Base-by-base conservation (phyloP, 768 basidiomycete genomes). In the Trichaptum fuscoviolaceum region DNA sequence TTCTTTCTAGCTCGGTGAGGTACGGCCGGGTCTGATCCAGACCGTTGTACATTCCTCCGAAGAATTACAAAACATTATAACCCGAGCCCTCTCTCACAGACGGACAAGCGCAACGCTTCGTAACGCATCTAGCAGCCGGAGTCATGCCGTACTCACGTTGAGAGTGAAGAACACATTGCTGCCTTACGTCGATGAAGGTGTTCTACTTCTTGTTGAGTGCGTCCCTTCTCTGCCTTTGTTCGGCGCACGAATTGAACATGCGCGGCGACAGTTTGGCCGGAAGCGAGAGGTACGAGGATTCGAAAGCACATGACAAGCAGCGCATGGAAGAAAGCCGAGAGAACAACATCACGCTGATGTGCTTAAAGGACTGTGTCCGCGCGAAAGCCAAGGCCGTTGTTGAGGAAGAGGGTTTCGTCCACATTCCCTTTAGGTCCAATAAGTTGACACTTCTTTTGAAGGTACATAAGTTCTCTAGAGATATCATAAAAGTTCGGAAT, bases 321-420 rank as follows among this genome's bases (percentile, higher is more conserved):
- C 77, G 74, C 60, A 77, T 78, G 76, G 70, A 73, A 6, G 76
- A 78, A 63, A 71, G 73, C 9, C 64, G 73, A 15, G 77, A 77
- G 66, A 78, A 77, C 66, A 78, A 78, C 71, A 77, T 76, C 67
- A 75, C 73, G 59, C 69, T 78, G 25, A 75, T 77, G 74, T 73
- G 74, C 62, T 72, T 78, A 57, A 78, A 78, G 69, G 77, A 78
- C 57, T 78, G 77, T 58, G 77, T 78, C 20, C 74, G 75, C 25
- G 76, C 77, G 30, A 77, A 76, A 65, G 77, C 77, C 20, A 76
- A 74, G 67, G 76, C 77, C 69, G 75, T 74, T 10, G 67, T 68
- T 17, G 76, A 78, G 64, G 77, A 76, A 36, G 65, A 42, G 23
- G 76, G 74, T 27, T 78, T 78, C 62, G 77, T 77, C 26, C 77